A percentile compares a stretch with the other conserved stretches of the same genome.
These are phyloP conservation scores for Neurospora sp. DNA, from an alignment of 495 filamentous ascomycete genomes.

Conservation along the genomic window DNA sequence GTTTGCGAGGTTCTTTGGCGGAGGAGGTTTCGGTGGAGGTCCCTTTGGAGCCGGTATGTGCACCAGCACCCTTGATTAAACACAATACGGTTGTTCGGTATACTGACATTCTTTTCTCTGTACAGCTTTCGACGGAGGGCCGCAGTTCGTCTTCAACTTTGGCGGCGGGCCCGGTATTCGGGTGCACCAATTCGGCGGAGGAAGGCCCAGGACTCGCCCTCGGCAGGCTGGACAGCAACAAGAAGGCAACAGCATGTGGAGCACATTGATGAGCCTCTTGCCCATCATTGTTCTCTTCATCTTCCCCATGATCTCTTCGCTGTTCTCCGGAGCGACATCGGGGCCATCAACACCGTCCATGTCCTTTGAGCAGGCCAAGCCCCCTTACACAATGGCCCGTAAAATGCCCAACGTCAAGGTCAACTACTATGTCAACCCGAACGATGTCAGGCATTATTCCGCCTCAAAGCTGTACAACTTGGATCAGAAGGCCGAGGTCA, in stretches of 20 bases:
- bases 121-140: constrained; percentile 55
- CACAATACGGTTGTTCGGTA: background rate
- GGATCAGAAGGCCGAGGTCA: constrained; percentile 65
- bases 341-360: constrained; percentile 54
- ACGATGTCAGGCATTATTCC: constrained; percentile 60
- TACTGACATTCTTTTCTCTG: constrained; percentile 1
- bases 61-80: background rate
- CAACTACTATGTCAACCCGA: constrained; percentile 76
- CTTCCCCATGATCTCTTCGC: constrained; percentile 70
- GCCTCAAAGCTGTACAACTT: constrained; percentile 56
- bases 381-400: constrained; percentile 62
- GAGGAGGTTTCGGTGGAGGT: constrained; percentile 62
- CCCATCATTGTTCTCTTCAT: constrained; percentile 84
- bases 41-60: constrained; percentile 27
- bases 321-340: constrained; percentile 55
- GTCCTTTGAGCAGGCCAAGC: constrained; percentile 54
- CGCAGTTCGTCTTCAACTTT: constrained; percentile 86
- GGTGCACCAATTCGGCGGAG: constrained; percentile 79
- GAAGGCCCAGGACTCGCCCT: constrained; percentile 56
- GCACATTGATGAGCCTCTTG: constrained; percentile 55
- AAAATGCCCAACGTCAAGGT: constrained; percentile 60
- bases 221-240: constrained; percentile 51
- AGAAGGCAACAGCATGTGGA: constrained; percentile 38
- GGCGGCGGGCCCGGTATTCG: constrained; percentile 72
- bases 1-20: constrained; percentile 90